Evolutionary conservation across 192 early-diverging fungal species (phyloP).

Genomic region (Backusella circina): DNA sequence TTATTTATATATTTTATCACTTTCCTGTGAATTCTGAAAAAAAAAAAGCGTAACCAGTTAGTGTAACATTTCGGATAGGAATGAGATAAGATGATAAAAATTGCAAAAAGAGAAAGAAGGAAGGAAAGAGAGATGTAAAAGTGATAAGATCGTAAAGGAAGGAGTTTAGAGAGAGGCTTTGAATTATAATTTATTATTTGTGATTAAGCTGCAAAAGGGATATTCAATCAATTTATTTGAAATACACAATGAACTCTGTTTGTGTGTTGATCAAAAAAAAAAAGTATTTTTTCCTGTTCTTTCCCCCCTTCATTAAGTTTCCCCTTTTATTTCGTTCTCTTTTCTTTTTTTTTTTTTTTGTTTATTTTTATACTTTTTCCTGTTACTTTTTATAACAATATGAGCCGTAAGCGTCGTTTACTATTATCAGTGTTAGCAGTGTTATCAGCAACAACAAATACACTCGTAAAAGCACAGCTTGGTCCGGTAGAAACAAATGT

Average conservation of each 20-base stretch:
- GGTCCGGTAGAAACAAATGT: conserved; percentile 21
- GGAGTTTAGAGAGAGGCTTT: neutral
- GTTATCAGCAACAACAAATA: neutral
- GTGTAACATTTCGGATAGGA: too few relatives aligned
- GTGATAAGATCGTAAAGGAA: neutral
- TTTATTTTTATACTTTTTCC: neutral
- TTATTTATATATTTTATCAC: neutral
- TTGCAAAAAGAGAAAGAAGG: neutral
- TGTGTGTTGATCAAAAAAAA: neutral
- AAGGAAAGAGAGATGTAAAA: neutral
- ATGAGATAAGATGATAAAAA: neutral
- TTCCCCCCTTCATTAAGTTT: neutral
- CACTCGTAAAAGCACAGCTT: neutral
- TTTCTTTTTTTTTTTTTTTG: neutral
- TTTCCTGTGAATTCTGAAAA: neutral
- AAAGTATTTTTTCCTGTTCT: neutral
- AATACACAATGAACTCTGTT: neutral
- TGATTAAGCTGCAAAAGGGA: neutral
- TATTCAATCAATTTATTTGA: too few relatives aligned
- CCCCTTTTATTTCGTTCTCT: neutral
- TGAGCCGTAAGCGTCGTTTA: neutral
- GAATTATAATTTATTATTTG: neutral
- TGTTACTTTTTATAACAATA: neutral
- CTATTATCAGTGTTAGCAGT: neutral
- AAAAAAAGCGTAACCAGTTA: neutral